Evolutionary conservation across 1,284 basidiomycete species (phyloP).

Genomic region (Neolentinus lepideus): DNA sequence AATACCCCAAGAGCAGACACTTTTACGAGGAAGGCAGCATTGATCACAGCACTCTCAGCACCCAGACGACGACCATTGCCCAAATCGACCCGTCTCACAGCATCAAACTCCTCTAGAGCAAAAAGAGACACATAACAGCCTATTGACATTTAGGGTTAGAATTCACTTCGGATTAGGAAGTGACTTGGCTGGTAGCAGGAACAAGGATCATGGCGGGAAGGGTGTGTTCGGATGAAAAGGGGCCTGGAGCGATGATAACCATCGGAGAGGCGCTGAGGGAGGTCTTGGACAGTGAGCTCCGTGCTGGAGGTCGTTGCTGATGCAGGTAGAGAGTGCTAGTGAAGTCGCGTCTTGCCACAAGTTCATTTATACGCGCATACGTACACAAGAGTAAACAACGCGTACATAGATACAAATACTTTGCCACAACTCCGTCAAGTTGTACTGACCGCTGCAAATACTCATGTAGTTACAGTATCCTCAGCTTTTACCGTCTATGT

Average conservation of each 20-base stretch:
- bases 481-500: too few species aligned
- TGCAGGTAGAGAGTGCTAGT: not conserved
- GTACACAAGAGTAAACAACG: not conserved
- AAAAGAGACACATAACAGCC: not conserved
- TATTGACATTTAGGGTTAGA: constrained; percentile 2
- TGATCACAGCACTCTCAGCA: not conserved
- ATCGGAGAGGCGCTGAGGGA: not conserved
- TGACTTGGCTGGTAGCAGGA: constrained; percentile 1
- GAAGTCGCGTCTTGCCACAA: not conserved
- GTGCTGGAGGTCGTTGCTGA: not conserved
- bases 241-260: not conserved
- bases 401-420: not conserved
- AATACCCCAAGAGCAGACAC: not conserved
- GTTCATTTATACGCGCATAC: not conserved
- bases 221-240: not conserved
- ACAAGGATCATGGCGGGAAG: not conserved
- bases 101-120: not conserved
- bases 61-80: not conserved
- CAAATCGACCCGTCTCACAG: not conserved
- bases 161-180: constrained; percentile 2
- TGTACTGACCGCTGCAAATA: too few species aligned
- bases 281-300: not conserved
- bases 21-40: not conserved
- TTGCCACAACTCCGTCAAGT: too few species aligned
- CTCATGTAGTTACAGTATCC: not conserved